These are phyloP conservation scores for Mycena galericulata DNA, from an alignment of 768 basidiomycete species.

Conservation along the genomic window DNA sequence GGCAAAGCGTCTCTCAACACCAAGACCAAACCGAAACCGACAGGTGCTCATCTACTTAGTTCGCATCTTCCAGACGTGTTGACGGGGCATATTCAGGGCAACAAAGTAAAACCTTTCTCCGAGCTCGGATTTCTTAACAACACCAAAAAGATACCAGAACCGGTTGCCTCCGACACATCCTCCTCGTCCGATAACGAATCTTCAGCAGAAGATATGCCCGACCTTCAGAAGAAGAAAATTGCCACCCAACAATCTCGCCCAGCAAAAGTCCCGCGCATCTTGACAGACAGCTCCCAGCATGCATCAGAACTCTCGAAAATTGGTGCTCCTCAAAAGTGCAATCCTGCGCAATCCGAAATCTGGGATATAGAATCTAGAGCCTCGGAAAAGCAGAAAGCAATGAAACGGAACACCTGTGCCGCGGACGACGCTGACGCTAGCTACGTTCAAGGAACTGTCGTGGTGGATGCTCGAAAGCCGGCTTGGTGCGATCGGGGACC, in stretches of 20 bases:
- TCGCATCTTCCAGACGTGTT: background rate
- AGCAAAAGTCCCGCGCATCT: background rate
- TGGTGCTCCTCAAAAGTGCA: slow-evolving; percentile 4
- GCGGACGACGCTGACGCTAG: slow-evolving; percentile 9
- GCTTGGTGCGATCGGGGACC: slow-evolving; percentile 38
- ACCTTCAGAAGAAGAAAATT: slow-evolving; percentile 25
- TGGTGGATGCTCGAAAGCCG: slow-evolving; percentile 50
- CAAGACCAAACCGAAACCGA: slow-evolving; percentile 36
- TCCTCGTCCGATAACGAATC: slow-evolving; percentile 30
- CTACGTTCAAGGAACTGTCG: slow-evolving; percentile 41
- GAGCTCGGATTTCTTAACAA: slow-evolving; percentile 60
- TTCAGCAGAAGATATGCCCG: slow-evolving; percentile 1
- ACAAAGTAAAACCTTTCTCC: slow-evolving; percentile 50
- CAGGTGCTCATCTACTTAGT: slow-evolving; percentile 38
- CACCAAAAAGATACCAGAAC: slow-evolving; percentile 22
- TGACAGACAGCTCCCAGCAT: background rate
- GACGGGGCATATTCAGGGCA: slow-evolving; percentile 2
- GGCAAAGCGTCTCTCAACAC: slow-evolving; percentile 70
- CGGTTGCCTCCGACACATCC: slow-evolving; percentile 16
- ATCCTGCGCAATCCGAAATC: slow-evolving; percentile 51
- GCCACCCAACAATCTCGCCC: background rate
- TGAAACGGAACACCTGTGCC: background rate
- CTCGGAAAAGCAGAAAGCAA: slow-evolving; percentile 27
- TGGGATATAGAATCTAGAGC: slow-evolving; percentile 67
- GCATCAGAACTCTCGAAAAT: slow-evolving; percentile 14